These are phyloP conservation scores for Royoungia palumana DNA, from an alignment of 768 basidiomycete genomes.

Conservation along the genomic window DNA sequence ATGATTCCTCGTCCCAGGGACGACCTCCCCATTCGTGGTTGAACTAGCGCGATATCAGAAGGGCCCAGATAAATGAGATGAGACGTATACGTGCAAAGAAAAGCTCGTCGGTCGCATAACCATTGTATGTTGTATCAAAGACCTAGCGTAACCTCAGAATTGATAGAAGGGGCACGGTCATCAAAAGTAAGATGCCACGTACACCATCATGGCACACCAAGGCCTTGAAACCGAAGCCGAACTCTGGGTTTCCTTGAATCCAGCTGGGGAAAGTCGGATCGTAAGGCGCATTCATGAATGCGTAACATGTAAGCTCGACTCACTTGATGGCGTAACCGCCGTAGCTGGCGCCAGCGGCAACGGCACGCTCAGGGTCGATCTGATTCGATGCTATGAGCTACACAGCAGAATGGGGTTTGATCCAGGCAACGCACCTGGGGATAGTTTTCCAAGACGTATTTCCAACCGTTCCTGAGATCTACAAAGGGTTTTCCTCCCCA, in stretches of 20 bases:
- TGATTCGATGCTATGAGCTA: slow-evolving; percentile 23
- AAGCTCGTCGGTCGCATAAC: slow-evolving; percentile 88
- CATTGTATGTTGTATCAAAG: slow-evolving; percentile 75
- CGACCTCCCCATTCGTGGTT: slow-evolving; percentile 85
- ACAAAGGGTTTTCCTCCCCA: slow-evolving; percentile 87
- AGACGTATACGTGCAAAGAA: slow-evolving; percentile 64
- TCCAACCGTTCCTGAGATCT: slow-evolving; percentile 74
- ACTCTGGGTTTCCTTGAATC: slow-evolving; percentile 94
- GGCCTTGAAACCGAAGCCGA: slow-evolving; percentile 85
- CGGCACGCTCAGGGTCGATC: slow-evolving; percentile 68
- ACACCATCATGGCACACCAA: slow-evolving; percentile 92
- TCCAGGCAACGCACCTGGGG: slow-evolving; percentile 52
- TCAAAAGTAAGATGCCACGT: slow-evolving; percentile 17
- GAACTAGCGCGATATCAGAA: slow-evolving; percentile 46
- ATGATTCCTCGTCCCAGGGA: slow-evolving; percentile 66
- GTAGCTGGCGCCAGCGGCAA: slow-evolving; percentile 80
- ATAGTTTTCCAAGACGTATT: slow-evolving; percentile 59
- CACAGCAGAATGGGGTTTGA: background rate
- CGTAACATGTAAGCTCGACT: slow-evolving; percentile 11
- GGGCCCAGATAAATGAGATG: background rate
- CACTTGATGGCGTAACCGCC: slow-evolving; percentile 90
- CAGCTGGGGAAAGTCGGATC: slow-evolving; percentile 49
- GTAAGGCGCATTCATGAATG: background rate
- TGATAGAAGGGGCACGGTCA: background rate
- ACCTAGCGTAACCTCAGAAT: slow-evolving; percentile 38